These are phyloP conservation scores for Ophiostoma ulmi DNA, from an alignment of 2,329 filamentous ascomycete genomes.

Conservation along the genomic window DNA sequence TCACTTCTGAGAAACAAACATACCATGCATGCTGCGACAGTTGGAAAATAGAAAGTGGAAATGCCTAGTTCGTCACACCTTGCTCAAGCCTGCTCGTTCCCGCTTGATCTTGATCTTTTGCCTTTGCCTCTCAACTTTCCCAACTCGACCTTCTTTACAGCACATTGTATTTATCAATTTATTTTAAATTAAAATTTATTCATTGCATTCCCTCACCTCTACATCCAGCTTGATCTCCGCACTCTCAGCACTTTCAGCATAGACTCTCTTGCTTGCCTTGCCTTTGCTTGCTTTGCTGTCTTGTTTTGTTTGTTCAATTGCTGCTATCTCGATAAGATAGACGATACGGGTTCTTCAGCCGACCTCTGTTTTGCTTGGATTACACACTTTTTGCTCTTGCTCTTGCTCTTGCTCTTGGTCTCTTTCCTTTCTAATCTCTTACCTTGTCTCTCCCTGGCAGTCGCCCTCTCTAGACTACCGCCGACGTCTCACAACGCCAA, in stretches of 20 bases:
- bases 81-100: background rate
- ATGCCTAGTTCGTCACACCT: slow-evolving; percentile 1
- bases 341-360: background rate
- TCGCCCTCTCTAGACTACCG: background rate
- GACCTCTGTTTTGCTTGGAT: background rate
- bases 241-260: background rate
- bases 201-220: too few species aligned
- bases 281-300: background rate
- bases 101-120: background rate
- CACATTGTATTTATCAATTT: background rate
- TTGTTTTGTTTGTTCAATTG: background rate
- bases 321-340: slow-evolving; percentile 8
- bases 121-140: background rate
- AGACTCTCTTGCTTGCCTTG: too few species aligned
- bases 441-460: background rate
- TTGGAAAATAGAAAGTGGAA: background rate
- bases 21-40: background rate
- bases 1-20: background rate
- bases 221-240: background rate
- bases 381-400: background rate
- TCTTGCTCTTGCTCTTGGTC: background rate
- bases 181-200: background rate
- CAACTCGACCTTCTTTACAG: background rate
- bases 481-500: slow-evolving; percentile 2
- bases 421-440: background rate